Conservation (phyloP, 176 grass and related monocot species). For the Musa acuminata region DNA sequence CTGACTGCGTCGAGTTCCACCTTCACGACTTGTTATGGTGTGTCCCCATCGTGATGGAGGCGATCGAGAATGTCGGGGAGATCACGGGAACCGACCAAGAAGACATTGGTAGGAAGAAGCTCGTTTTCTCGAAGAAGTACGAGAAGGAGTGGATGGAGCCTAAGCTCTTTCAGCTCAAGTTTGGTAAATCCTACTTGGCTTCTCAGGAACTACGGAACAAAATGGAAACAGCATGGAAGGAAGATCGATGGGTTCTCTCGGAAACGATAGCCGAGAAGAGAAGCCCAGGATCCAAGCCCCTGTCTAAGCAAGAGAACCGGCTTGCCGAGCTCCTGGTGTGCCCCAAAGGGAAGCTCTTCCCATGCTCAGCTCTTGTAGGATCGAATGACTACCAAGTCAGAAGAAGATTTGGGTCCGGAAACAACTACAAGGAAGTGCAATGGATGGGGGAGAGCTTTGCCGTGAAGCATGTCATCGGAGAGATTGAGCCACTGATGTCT, state of each 20-base stretch:
- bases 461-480: conserved; percentile 67
- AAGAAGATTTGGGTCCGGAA: conserved; percentile 32
- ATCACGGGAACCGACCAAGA: conserved; percentile 39
- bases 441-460: conserved; percentile 80
- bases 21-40: conserved; percentile 75
- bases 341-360: conserved; percentile 45
- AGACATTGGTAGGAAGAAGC: conserved; percentile 30
- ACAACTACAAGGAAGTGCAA: conserved; percentile 71
- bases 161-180: conserved; percentile 52
- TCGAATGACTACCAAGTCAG: conserved; percentile 57
- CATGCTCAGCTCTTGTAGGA: conserved; percentile 36
- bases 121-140: conserved; percentile 58
- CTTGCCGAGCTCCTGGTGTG: conserved; percentile 56
- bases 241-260: conserved; percentile 69
- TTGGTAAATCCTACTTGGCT: conserved; percentile 43
- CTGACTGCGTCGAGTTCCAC: conserved; percentile 64
- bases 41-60: conserved; percentile 61
- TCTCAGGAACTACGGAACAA: conserved; percentile 32
- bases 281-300: conserved; percentile 21
- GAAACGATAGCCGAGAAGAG: conserved; percentile 57
- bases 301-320: conserved; percentile 47
- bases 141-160: conserved; percentile 59
- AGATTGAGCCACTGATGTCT: conserved; percentile 21
- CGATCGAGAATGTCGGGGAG: conserved; percentile 51
- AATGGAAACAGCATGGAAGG: conserved; percentile 65